Evolutionary conservation across 2,329 filamentous ascomycete genomes (phyloP), one percentile per base, ranked within the genome.

Genomic region (Cytospora schulzeri): DNA sequence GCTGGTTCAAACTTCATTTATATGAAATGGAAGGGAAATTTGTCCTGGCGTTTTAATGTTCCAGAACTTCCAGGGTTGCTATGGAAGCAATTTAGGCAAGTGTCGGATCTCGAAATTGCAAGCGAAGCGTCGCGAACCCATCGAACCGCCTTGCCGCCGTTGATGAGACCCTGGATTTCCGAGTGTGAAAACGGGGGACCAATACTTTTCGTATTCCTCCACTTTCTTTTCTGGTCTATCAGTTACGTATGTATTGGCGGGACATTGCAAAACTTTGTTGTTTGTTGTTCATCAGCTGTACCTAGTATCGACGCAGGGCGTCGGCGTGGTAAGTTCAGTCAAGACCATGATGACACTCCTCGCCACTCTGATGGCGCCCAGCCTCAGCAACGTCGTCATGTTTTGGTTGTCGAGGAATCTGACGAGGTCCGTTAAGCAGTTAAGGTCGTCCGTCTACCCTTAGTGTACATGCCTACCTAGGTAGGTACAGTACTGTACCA

Each of bases 101-200:
- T 56, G 62, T 57, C 54, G 45, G 33, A 31, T 62, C 57, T 53
- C 31, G 58, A 66, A 62, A 66, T 66, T 66, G 58, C 65, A 55
- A 57, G 26, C 48, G 52, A 59, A 57, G 45, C 48, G 52, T 50
- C 60, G 41, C 41, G 41, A 48, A 22, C 19, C 15, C 41, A 48
- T 48, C 19, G 54, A 53, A 26, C 52, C 60, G 52, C 55, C 60
- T n/a, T 55, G 60, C 52, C 60, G 60, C 38, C 38, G 60, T 56
- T 56, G 28, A 62, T 38, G 60, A 62, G 59, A 62, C 59, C 59
- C 59, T 56, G 52, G 11, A 28, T 62, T 62, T 53, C 26, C 38
- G 35, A 50, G 52, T 51, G 59, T 56, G n/a, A 56, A 26, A 62
- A 53, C 45, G 59, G 59, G 31, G 29, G 28, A 52, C 54, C 45